Evolutionary conservation across 2,329 filamentous ascomycete species (phyloP).

Genomic region (Raffaelea deltoideospora): DNA sequence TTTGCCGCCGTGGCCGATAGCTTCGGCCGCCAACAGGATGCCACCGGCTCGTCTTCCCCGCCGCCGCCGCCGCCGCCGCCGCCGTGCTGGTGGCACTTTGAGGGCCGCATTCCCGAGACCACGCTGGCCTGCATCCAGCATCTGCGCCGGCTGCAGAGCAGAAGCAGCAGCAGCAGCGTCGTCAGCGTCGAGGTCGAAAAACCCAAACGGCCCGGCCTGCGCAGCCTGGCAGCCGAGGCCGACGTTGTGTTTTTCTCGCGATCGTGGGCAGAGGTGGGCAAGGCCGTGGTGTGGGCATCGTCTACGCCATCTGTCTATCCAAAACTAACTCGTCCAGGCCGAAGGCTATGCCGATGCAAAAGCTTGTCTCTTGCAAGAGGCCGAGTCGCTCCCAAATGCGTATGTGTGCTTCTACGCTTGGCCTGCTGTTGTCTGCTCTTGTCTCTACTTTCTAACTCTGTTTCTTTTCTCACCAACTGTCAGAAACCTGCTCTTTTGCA

Average conservation of each 20-base stretch:
- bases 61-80: neutral
- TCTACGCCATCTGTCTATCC: neutral
- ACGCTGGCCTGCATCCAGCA: slow-evolving; percentile 42
- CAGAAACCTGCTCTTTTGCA: slow-evolving; percentile 25
- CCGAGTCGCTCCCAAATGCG: slow-evolving; percentile 21
- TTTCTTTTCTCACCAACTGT: neutral
- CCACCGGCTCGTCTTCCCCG: slow-evolving; percentile 13
- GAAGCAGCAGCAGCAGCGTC: slow-evolving; percentile 16
- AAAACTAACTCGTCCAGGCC: slow-evolving; percentile 9
- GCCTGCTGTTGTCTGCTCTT: neutral
- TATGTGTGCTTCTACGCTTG: slow-evolving; percentile 20
- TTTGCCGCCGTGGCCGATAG: slow-evolving; percentile 31
- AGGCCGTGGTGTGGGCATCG: slow-evolving; percentile 2
- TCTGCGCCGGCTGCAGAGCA: slow-evolving; percentile 19
- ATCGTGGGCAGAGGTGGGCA: slow-evolving; percentile 50
- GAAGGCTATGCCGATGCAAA: slow-evolving; percentile 23
- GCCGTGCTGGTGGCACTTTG: slow-evolving; percentile 67
- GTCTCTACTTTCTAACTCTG: neutral
- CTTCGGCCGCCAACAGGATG: slow-evolving; percentile 15
- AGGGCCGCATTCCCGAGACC: slow-evolving; percentile 51
- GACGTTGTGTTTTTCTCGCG: slow-evolving; percentile 63
- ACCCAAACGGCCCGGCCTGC: slow-evolving; percentile 43
- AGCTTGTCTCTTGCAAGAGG: slow-evolving; percentile 33
- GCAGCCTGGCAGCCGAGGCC: slow-evolving; percentile 42
- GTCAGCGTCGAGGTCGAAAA: slow-evolving; percentile 64